phyloP scores from a whole-genome alignment of 192 early-diverging fungal species.

The Lobosporangium transversale region DNA sequence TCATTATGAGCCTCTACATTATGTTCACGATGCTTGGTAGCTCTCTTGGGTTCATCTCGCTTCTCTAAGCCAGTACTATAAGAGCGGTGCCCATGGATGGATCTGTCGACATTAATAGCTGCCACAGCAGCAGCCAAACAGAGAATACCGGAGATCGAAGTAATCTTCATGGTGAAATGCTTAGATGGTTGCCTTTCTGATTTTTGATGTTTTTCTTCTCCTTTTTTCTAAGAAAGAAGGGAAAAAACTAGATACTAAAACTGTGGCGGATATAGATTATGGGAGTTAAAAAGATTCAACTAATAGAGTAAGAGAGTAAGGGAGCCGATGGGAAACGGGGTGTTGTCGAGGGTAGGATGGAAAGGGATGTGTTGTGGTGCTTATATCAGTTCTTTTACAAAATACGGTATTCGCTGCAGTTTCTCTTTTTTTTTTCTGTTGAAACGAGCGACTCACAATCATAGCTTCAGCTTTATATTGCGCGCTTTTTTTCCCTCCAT shows the following conservation, averaged over 20 bases:
- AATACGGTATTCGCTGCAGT: no score
- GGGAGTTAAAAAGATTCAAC: no score
- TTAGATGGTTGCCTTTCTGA: not conserved
- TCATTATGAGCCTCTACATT: slow-evolving; percentile 15
- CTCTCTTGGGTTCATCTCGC: not conserved
- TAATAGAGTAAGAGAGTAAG: not conserved
- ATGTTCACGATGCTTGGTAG: slow-evolving; percentile 12
- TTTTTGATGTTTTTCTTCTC: not conserved
- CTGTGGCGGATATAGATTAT: not conserved
- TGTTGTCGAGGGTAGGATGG: not conserved
- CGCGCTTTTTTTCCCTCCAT: no score
- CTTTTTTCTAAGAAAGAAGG: no score
- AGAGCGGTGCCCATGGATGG: not conserved
- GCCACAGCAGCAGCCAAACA: slow-evolving; percentile 4
- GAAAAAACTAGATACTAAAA: not conserved
- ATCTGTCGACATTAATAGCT: not conserved
- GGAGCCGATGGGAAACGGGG: not conserved
- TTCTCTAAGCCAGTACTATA: not conserved
- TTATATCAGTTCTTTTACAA: not conserved
- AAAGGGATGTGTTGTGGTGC: not conserved
- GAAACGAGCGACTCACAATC: no score
- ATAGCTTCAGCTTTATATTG: not conserved
- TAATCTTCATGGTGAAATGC: slow-evolving; percentile 3
- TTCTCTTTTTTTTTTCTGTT: no score
- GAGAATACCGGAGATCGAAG: not conserved